phyloP scores from a whole-genome alignment of 2,329 filamentous ascomycete genomes.

The Fusarium domesticum region DNA sequence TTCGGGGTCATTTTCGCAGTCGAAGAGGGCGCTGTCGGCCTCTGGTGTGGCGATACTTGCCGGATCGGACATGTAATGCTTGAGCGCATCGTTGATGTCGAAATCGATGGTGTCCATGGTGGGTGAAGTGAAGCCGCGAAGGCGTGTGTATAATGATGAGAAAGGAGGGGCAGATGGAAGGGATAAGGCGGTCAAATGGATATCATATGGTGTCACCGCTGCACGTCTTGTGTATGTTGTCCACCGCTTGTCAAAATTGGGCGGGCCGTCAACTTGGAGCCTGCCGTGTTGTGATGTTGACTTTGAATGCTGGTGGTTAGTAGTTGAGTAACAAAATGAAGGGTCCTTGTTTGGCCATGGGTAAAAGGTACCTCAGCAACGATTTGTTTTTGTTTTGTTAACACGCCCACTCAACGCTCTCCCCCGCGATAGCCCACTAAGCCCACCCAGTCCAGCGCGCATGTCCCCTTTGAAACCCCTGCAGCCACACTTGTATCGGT shows the following conservation, averaged over 20 bases:
- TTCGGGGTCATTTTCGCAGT: constrained; percentile 91
- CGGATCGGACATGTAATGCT: constrained; percentile 94
- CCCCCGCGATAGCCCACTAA: constrained; percentile 28
- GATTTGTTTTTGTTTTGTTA: constrained; percentile 37
- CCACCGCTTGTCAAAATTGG: constrained; percentile 7
- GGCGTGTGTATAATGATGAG: constrained; percentile 14
- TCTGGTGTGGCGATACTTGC: constrained; percentile 78
- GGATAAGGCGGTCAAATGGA: constrained; percentile 10
- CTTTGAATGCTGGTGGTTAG: constrained; percentile 12
- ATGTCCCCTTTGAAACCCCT: constrained; percentile 23
- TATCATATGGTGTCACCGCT: constrained; percentile 10
- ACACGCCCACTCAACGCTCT: constrained; percentile 22
- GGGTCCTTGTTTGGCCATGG: constrained; percentile 17
- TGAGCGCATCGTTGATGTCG: constrained; percentile 94
- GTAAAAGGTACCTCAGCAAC: constrained; percentile 24
- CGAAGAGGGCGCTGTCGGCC: constrained; percentile 76
- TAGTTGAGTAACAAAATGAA: constrained; percentile 9
- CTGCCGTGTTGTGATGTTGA: constrained; percentile 14
- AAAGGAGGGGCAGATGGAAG: constrained; percentile 8
- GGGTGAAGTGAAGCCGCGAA: constrained; percentile 25
- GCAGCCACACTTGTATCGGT: constrained; percentile 12
- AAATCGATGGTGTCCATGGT: constrained; percentile 77
- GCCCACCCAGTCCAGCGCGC: constrained; percentile 24
- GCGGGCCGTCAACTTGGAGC: constrained; percentile 16
- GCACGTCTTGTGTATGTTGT: background rate